A percentile compares a stretch with the other conserved stretches of the same genome.
These are phyloP conservation scores for Chrysoporthe deuterocubensis DNA, from an alignment of 2,329 filamentous ascomycete species.

Conservation along the genomic window DNA sequence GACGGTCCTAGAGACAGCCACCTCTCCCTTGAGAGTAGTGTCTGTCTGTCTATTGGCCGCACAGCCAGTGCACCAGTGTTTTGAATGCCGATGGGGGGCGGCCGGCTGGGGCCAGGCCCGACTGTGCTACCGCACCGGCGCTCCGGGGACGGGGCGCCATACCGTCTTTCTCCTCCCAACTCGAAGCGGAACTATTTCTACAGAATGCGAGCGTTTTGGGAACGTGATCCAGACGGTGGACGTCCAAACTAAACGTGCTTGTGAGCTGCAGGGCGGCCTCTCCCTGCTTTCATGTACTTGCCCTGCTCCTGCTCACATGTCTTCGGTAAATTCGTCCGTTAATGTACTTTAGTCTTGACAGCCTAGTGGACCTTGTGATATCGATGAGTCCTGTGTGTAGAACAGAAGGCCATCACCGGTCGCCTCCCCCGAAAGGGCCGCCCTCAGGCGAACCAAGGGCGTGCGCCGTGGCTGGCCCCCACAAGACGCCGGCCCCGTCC, in stretches of 20 bases:
- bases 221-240: neutral
- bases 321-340: no score
- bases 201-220: neutral
- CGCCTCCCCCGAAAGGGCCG: neutral
- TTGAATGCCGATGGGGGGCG: conserved; percentile 24
- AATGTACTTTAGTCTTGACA: neutral
- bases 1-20: neutral
- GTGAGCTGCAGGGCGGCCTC: no score
- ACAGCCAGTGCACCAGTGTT: conserved; percentile 18
- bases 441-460: neutral
- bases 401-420: neutral
- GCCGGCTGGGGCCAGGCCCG: conserved; percentile 3
- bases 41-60: conserved; percentile 19
- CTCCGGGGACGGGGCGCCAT: conserved; percentile 10
- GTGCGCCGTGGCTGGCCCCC: neutral
- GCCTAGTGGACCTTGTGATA: neutral
- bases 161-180: neutral
- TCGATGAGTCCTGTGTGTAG: no score
- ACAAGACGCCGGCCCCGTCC: neutral
- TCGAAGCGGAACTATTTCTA: neutral
- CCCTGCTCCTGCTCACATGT: no score
- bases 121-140: conserved; percentile 8
- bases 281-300: no score
- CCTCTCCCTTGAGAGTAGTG: neutral
- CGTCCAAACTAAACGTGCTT: no score